Percentiles rank a stretch among this genome's conserved stretches.
Evolutionary conservation across 2,329 filamentous ascomycete genomes (phyloP).

Genomic region (Ceratocystis harringtonii): DNA sequence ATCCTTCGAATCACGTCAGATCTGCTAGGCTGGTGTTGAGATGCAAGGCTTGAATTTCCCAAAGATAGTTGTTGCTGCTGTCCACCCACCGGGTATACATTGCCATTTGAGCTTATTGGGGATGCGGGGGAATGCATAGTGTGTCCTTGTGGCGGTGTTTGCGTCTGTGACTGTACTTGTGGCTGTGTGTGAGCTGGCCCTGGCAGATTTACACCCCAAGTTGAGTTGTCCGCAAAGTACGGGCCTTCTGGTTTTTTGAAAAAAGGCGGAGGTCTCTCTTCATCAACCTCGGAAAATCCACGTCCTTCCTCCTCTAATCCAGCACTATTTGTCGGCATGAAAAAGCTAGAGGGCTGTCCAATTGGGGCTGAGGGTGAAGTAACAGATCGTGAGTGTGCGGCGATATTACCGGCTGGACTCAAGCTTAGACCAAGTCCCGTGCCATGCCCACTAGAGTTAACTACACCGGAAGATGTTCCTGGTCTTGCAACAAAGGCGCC

Average conservation of each 20-base stretch:
- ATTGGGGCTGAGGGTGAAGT: slow-evolving; percentile 58
- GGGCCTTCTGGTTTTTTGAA: slow-evolving; percentile 34
- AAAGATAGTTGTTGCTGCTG: not conserved
- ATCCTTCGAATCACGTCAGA: not conserved
- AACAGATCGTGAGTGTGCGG: slow-evolving; percentile 57
- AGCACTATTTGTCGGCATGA: slow-evolving; percentile 6
- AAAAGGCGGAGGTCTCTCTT: slow-evolving; percentile 41
- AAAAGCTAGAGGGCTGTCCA: slow-evolving; percentile 32
- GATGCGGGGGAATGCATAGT: slow-evolving; percentile 4
- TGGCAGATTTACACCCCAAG: slow-evolving; percentile 36
- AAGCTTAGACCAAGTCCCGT: not conserved
- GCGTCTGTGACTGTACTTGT: slow-evolving; percentile 16
- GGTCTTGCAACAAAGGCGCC: slow-evolving; percentile 38
- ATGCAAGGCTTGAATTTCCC: not conserved
- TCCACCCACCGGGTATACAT: not conserved
- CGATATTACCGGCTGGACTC: not conserved
- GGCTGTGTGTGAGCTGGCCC: slow-evolving; percentile 27
- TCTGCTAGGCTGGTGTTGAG: not conserved
- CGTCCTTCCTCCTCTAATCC: slow-evolving; percentile 67
- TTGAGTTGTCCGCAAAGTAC: slow-evolving; percentile 39
- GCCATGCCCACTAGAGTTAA: slow-evolving; percentile 32
- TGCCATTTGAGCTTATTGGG: not conserved
- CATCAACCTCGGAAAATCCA: slow-evolving; percentile 64
- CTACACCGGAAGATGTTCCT: slow-evolving; percentile 15
- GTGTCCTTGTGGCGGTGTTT: not conserved